A percentile compares a stretch with the other conserved stretches of the same genome.
These are phyloP conservation scores for Hyaloscypha finlandica DNA, from an alignment of 495 filamentous ascomycete species.

Conservation along the genomic window DNA sequence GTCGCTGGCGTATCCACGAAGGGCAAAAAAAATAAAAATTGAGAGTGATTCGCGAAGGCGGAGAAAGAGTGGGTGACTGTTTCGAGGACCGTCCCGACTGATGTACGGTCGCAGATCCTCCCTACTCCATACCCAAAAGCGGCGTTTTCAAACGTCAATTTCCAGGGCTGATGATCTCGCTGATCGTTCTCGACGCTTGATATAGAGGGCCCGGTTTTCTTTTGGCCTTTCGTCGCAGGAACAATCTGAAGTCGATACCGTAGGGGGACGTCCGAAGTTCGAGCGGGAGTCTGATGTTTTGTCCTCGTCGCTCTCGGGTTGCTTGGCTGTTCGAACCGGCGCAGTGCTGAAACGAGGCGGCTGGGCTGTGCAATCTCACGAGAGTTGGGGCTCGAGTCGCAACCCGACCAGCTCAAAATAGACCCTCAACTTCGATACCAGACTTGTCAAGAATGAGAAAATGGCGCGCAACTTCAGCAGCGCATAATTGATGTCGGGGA, in stretches of 20 bases:
- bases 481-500: background rate
- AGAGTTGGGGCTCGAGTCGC: background rate
- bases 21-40: background rate
- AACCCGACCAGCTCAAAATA: background rate
- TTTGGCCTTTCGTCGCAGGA: background rate
- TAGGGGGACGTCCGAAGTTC: background rate
- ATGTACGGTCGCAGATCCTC: conserved; percentile 15
- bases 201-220: background rate
- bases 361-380: conserved; percentile 28
- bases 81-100: conserved; percentile 8
- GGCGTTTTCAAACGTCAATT: conserved; percentile 10
- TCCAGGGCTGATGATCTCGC: conserved; percentile 1
- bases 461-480: background rate
- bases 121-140: conserved; percentile 16
- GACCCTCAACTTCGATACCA: background rate
- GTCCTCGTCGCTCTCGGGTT: background rate
- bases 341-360: conserved; percentile 18
- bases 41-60: background rate
- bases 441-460: background rate
- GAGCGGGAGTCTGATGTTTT: background rate
- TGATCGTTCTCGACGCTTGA: background rate
- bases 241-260: background rate
- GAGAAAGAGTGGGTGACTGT: background rate
- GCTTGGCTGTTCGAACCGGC: background rate
- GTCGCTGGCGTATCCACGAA: background rate